These are phyloP conservation scores for Pholiota microspora DNA, from an alignment of 768 basidiomycete species.

Conservation along the genomic window DNA sequence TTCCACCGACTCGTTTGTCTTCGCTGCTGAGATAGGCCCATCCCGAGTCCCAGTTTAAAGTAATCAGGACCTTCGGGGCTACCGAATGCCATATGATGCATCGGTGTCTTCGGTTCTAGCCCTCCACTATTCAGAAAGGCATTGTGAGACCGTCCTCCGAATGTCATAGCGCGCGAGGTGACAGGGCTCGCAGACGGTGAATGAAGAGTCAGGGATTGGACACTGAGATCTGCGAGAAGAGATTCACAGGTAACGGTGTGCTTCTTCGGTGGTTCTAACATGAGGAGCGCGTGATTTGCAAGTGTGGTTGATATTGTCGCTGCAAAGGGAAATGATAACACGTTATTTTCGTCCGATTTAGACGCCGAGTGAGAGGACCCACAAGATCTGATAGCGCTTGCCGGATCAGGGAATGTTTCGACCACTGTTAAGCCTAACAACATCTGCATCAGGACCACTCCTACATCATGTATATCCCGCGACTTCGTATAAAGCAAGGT, in stretches of 20 bases:
- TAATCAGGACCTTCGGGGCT: slow-evolving; percentile 67
- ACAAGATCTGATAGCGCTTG: slow-evolving; percentile 59
- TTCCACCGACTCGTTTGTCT: slow-evolving; percentile 80
- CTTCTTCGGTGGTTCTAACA: slow-evolving; percentile 62
- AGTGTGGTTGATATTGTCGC: slow-evolving; percentile 53
- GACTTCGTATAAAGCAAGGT: slow-evolving; percentile 70
- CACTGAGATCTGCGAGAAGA: slow-evolving; percentile 55
- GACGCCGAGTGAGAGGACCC: slow-evolving; percentile 19
- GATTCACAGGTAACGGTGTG: slow-evolving; percentile 53
- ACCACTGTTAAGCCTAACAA: slow-evolving; percentile 73
- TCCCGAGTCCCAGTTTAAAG: slow-evolving; percentile 41
- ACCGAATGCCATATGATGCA: slow-evolving; percentile 37
- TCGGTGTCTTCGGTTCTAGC: slow-evolving; percentile 47
- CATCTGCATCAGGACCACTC: slow-evolving; percentile 83
- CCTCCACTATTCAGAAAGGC: slow-evolving; percentile 1
- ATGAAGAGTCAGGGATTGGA: not conserved
- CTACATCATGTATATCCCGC: slow-evolving; percentile 82
- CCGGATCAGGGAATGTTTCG: slow-evolving; percentile 49
- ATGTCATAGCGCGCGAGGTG: slow-evolving; percentile 5
- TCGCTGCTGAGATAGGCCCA: slow-evolving; percentile 21
- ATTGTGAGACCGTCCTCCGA: not conserved
- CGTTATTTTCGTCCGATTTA: too few species aligned
- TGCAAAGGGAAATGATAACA: slow-evolving; percentile 23
- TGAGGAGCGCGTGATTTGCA: slow-evolving; percentile 50
- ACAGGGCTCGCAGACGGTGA: slow-evolving; percentile 5